Evolutionary conservation across 768 basidiomycete genomes (phyloP).

Genomic region (Mycena crocata): DNA sequence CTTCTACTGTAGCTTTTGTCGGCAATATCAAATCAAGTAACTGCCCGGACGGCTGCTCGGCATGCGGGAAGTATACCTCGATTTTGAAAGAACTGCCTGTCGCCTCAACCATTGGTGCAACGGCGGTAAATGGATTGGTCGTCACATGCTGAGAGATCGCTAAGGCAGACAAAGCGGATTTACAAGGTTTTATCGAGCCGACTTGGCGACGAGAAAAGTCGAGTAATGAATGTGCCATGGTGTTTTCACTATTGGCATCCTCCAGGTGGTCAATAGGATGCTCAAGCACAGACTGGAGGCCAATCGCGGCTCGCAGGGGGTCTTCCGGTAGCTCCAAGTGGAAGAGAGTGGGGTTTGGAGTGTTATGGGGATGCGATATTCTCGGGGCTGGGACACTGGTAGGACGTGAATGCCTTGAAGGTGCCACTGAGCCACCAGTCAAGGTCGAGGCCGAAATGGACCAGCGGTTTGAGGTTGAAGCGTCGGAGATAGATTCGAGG

Average conservation of each 20-base stretch:
- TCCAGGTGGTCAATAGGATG: not conserved
- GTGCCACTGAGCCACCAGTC: not conserved
- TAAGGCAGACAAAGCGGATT: constrained; percentile 66
- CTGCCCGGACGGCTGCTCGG: constrained; percentile 53
- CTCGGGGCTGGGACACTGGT: not conserved
- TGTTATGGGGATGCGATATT: not conserved
- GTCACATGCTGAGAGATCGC: constrained; percentile 58
- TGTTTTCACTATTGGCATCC: not conserved
- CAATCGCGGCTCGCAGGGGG: constrained; percentile 23
- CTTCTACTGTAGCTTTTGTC: constrained; percentile 76
- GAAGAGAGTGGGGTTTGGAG: not conserved
- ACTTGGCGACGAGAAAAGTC: constrained; percentile 53
- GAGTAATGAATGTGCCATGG: constrained; percentile 14
- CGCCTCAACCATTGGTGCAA: not conserved
- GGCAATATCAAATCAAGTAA: constrained; percentile 64
- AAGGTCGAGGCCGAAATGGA: constrained; percentile 13
- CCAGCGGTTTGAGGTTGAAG: not conserved
- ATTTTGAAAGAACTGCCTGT: constrained; percentile 35
- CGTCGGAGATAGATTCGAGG: not conserved
- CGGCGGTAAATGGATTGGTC: constrained; percentile 66
- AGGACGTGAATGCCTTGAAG: not conserved
- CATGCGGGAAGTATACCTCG: constrained; percentile 75
- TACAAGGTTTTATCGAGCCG: constrained; percentile 34
- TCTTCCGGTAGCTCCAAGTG: constrained; percentile 19
- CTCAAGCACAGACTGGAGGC: constrained; percentile 22